Conservation (phyloP, 2,329 filamentous ascomycete species). For the Cladosporium sp. region DNA sequence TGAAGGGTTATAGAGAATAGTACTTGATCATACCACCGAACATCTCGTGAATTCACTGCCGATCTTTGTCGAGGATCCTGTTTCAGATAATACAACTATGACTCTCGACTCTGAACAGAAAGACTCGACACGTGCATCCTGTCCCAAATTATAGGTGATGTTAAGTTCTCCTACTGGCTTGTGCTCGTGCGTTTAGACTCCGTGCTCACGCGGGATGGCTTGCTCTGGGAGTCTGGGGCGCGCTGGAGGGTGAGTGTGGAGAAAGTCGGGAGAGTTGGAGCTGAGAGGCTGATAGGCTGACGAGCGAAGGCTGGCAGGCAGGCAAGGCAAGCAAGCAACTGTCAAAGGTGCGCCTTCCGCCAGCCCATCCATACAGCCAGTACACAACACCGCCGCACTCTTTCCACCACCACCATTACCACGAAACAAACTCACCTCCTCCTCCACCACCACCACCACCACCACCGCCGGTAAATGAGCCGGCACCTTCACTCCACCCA, state of each 20-base stretch:
- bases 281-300: background rate
- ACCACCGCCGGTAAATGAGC: background rate
- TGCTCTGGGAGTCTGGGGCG: background rate
- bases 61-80: background rate
- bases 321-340: background rate
- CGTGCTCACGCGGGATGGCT: background rate
- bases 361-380: background rate
- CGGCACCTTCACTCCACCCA: background rate
- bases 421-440: background rate
- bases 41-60: background rate
- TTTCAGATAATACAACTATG: background rate
- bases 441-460: background rate
- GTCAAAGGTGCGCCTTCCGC: background rate
- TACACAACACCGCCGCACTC: background rate
- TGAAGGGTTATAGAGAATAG: background rate
- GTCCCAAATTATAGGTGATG: background rate
- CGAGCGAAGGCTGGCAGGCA: background rate
- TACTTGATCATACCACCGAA: background rate
- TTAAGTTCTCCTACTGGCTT: background rate
- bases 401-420: background rate
- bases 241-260: background rate
- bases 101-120: background rate
- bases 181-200: background rate
- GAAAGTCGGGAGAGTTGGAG: background rate
- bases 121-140: background rate